Conservation (phyloP, 1,139 yeast genomes). For the Suzukiozyma palmioleophila region DNA sequence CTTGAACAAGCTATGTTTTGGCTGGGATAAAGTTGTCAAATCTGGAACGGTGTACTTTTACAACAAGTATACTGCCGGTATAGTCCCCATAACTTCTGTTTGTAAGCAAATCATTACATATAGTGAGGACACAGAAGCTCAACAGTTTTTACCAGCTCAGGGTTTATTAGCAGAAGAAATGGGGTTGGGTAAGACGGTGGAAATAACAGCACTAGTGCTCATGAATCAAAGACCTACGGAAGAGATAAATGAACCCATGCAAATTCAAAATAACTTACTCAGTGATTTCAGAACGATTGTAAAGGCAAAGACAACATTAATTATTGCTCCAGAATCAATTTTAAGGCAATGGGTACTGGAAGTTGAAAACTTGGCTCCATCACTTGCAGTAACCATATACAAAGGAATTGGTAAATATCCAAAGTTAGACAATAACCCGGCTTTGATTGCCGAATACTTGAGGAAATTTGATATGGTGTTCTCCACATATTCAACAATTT, state of each 20-base stretch:
- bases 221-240: slow-evolving; percentile 49
- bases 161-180: slow-evolving; percentile 88
- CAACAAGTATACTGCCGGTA: slow-evolving; percentile 47
- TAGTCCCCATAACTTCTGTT: slow-evolving; percentile 31
- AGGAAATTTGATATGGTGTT: slow-evolving; percentile 71
- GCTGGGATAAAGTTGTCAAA: slow-evolving; percentile 41
- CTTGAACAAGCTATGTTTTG: slow-evolving; percentile 43
- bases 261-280: slow-evolving; percentile 29
- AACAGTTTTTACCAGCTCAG: slow-evolving; percentile 40
- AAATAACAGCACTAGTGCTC: slow-evolving; percentile 60
- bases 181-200: slow-evolving; percentile 96
- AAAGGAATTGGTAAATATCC: slow-evolving; percentile 56
- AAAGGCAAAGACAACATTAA: slow-evolving; percentile 65
- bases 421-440: slow-evolving; percentile 35
- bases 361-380: slow-evolving; percentile 53
- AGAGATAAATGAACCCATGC: slow-evolving; percentile 40
- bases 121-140: slow-evolving; percentile 9
- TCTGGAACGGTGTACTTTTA: slow-evolving; percentile 31
- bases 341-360: slow-evolving; percentile 83
- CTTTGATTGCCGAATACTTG: slow-evolving; percentile 43
- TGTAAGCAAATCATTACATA: slow-evolving; percentile 22
- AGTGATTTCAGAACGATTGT: slow-evolving; percentile 41
- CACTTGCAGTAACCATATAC: slow-evolving; percentile 56
- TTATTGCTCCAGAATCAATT: slow-evolving; percentile 82
- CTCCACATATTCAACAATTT: slow-evolving; percentile 67